Conservation (phyloP, 2,329 filamentous ascomycete species). For the Colletotrichum phormii region DNA sequence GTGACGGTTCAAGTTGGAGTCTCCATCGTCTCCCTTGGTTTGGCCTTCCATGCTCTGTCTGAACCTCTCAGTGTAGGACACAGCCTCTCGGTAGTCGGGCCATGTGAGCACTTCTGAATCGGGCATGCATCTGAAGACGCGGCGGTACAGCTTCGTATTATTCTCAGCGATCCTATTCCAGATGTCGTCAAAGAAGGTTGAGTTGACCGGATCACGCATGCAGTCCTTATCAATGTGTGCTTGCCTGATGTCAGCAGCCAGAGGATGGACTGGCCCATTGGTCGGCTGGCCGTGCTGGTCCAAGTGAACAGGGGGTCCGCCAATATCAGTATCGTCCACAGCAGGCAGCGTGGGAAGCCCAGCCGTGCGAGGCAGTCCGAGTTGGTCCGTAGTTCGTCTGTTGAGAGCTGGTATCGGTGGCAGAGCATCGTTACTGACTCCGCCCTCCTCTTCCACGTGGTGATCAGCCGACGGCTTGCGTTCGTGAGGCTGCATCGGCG, state of each 20-base stretch:
- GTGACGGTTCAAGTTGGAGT: constrained; percentile 53
- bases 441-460: constrained; percentile 38
- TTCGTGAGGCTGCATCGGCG: constrained; percentile 59
- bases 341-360: constrained; percentile 78
- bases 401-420: constrained; percentile 69
- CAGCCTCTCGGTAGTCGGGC: constrained; percentile 91
- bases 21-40: constrained; percentile 61
- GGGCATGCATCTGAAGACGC: constrained; percentile 96
- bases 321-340: constrained; percentile 84
- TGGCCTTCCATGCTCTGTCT: constrained; percentile 72
- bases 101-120: constrained; percentile 94
- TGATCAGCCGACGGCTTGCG: constrained; percentile 39
- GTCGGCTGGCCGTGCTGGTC: constrained; percentile 64
- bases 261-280: constrained; percentile 59
- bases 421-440: constrained; percentile 58
- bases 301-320: constrained; percentile 73
- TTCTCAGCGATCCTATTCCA: constrained; percentile 92
- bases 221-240: constrained; percentile 88
- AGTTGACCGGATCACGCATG: constrained; percentile 89
- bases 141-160: constrained; percentile 93
- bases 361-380: constrained; percentile 75
- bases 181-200: constrained; percentile 85
- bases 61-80: constrained; percentile 82
- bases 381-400: constrained; percentile 72
- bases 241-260: constrained; percentile 76